Conservation (phyloP, 2,329 filamentous ascomycete species). For the Talaromyces sp. region DNA sequence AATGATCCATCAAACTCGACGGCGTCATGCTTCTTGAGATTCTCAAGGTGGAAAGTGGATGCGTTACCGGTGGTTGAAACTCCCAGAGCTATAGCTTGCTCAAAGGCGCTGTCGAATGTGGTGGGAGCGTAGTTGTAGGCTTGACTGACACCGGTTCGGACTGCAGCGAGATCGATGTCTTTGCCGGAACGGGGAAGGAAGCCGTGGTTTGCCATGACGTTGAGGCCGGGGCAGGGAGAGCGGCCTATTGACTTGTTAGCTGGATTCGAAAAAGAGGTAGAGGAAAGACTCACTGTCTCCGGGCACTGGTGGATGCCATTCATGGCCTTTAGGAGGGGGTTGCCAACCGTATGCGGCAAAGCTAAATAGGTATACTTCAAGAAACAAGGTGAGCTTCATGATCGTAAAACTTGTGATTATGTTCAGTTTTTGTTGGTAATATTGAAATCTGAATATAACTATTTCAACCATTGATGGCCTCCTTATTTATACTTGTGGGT, state of each 20-base stretch:
- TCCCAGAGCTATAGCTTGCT: conserved; percentile 8
- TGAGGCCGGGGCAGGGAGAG: conserved; percentile 35
- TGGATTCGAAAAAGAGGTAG: neutral
- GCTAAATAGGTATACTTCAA: neutral
- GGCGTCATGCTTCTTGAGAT: conserved; percentile 31
- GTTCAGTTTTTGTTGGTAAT: neutral
- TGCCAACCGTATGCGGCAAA: neutral
- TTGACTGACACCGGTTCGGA: conserved; percentile 5
- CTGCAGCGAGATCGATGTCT: conserved; percentile 17
- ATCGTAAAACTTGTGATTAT: neutral
- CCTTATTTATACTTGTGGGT: neutral
- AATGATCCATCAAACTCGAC: conserved; percentile 41
- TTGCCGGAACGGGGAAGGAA: conserved; percentile 33
- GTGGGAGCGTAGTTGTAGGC: conserved; percentile 15
- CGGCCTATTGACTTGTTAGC: neutral
- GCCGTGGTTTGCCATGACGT: conserved; percentile 36
- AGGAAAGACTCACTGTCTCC: conserved; percentile 11
- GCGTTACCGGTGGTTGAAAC: conserved; percentile 13
- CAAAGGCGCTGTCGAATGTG: conserved; percentile 12
- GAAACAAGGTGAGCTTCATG: conserved; percentile 9
- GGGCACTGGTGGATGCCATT: conserved; percentile 14
- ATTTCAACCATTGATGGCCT: neutral
- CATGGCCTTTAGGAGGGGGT: conserved; percentile 8
- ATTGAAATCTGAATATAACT: neutral
- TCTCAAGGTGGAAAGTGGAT: conserved; percentile 26